phyloP scores from a whole-genome alignment of 345 rosid genomes.

The Conringia planisiliqua region DNA sequence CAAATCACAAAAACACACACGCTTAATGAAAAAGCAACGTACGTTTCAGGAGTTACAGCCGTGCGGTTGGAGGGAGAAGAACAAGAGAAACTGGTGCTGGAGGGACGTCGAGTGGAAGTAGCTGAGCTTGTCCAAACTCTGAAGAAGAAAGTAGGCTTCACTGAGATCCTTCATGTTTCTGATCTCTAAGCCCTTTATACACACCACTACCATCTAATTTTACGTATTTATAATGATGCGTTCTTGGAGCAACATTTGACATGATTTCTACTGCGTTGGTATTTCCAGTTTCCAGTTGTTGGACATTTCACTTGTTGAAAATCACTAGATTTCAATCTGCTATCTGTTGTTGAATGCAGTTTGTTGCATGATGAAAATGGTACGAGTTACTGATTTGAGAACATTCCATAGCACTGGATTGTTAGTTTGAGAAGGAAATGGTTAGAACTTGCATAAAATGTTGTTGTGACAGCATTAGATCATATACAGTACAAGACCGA shows the following conservation, averaged over 20 bases:
- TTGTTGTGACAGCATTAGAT: background rate
- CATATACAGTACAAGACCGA: background rate
- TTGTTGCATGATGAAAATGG: background rate
- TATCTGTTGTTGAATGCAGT: background rate
- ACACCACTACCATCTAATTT: background rate
- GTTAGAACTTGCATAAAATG: background rate
- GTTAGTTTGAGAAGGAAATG: background rate
- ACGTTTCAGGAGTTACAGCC: conserved; percentile 15
- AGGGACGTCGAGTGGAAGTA: background rate
- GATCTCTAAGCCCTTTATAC: background rate
- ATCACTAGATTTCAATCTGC: background rate
- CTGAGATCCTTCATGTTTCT: background rate
- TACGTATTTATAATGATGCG: background rate
- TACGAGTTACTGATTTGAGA: background rate
- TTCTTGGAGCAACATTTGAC: background rate
- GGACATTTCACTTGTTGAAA: background rate
- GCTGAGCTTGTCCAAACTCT: background rate
- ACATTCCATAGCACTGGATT: background rate
- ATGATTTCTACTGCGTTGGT: background rate
- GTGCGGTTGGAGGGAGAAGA: conserved; percentile 8
- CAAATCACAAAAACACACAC: background rate
- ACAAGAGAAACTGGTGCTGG: background rate
- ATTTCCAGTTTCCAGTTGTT: background rate
- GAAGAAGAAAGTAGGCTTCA: conserved; percentile 20
- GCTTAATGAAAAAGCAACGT: background rate